These are phyloP conservation scores for Chlorella sorokiniana DNA, from an alignment of 139 green algal species.

Conservation along the genomic window DNA sequence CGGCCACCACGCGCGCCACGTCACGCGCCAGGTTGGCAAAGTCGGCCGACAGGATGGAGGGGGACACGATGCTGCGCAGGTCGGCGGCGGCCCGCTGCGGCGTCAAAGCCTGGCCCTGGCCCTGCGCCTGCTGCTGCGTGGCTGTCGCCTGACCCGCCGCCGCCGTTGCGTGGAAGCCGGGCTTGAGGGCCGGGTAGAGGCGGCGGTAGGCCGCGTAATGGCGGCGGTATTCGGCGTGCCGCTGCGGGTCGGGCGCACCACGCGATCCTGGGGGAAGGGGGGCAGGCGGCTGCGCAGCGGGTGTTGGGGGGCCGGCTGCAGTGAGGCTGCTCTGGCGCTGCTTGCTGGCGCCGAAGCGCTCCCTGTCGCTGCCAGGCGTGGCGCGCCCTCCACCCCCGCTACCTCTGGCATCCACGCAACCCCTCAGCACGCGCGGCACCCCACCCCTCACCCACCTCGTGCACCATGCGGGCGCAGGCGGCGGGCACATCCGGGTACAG, in stretches of 20 bases:
- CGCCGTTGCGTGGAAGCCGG: constrained; percentile 37
- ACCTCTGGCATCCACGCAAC: constrained; percentile 22
- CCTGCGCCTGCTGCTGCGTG: background rate
- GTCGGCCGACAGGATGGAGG: constrained; percentile 86
- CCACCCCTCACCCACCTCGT: constrained; percentile 1
- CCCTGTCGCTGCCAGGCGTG: too few species aligned
- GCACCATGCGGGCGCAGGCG: constrained; percentile 62
- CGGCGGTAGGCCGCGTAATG: constrained; percentile 56
- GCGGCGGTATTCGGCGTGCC: constrained; percentile 52
- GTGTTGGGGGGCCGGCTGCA: too few species aligned
- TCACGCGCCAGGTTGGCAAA: constrained; percentile 83
- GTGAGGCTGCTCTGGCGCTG: too few species aligned
- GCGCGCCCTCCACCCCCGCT: constrained; percentile 61
- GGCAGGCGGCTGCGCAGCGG: too few species aligned
- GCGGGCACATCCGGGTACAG: constrained; percentile 46
- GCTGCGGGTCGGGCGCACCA: constrained; percentile 54
- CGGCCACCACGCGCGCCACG: constrained; percentile 63
- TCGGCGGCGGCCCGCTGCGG: background rate
- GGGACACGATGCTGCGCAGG: constrained; percentile 64
- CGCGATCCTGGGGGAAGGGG: constrained; percentile 19
- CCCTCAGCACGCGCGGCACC: background rate
- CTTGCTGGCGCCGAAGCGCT: too few species aligned
- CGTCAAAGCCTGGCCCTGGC: background rate
- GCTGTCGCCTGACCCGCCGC: background rate
- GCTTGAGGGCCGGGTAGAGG: constrained; percentile 69